Evolutionary conservation across 1,139 yeast species (phyloP).

Genomic region (Suhomyces bokatorum): DNA sequence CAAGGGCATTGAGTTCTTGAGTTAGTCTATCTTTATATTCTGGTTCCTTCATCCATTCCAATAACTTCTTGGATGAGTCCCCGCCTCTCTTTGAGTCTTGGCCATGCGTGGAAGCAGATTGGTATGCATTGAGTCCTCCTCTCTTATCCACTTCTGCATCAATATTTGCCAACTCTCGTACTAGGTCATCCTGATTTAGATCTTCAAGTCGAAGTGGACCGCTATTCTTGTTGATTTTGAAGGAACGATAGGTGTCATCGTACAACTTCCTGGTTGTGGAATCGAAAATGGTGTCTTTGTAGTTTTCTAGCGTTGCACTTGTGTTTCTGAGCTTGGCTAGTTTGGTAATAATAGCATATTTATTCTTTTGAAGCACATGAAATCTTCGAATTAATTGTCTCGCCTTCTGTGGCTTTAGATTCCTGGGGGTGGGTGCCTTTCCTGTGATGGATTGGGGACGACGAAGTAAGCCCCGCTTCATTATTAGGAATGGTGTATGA

Average conservation of each 20-base stretch:
- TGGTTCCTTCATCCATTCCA: conserved; percentile 58
- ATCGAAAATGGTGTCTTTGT: conserved; percentile 14
- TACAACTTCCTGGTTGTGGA: not conserved
- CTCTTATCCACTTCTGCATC: conserved; percentile 58
- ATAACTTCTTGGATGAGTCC: conserved; percentile 76
- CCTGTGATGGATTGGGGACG: conserved; percentile 18
- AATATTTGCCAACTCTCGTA: conserved; percentile 47
- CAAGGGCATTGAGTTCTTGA: conserved; percentile 51
- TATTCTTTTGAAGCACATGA: conserved; percentile 60
- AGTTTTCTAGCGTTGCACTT: conserved; percentile 26
- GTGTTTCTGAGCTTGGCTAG: conserved; percentile 9
- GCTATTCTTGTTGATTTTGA: conserved; percentile 12
- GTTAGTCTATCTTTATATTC: conserved; percentile 15
- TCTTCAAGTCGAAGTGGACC: conserved; percentile 25
- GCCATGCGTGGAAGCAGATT: conserved; percentile 84
- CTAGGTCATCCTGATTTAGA: conserved; percentile 17
- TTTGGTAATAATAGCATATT: conserved; percentile 36
- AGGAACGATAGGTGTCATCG: conserved; percentile 4
- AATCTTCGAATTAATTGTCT: conserved; percentile 67
- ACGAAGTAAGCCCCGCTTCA: conserved; percentile 13
- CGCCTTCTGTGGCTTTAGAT: conserved; percentile 65
- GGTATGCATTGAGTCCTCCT: conserved; percentile 77
- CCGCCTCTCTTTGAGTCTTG: conserved; percentile 81
- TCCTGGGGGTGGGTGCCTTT: conserved; percentile 23
- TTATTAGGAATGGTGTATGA: not conserved